phyloP scores from a whole-genome alignment of 2,329 filamentous ascomycete species.

The Botryosphaeria agaves region DNA sequence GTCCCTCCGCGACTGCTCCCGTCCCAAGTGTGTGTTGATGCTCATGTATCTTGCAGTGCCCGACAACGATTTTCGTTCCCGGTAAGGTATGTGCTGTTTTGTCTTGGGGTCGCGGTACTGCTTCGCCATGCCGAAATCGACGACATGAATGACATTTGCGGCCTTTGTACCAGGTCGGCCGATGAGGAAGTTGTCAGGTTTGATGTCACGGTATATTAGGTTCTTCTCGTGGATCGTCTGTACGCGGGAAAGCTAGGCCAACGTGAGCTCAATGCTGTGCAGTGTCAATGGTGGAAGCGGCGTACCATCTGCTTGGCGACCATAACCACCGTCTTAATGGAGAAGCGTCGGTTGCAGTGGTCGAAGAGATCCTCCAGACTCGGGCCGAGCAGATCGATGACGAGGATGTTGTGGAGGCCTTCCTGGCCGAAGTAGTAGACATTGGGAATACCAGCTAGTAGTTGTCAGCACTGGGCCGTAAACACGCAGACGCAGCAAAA shows the following conservation, averaged over 20 bases:
- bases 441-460: constrained; percentile 85
- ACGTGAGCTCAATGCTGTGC: constrained; percentile 1
- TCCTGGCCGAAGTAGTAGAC: constrained; percentile 99
- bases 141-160: constrained; percentile 96
- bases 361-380: constrained; percentile 95
- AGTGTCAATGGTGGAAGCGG: constrained; percentile 5
- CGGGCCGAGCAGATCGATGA: constrained; percentile 89
- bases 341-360: constrained; percentile 87
- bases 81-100: constrained; percentile 96
- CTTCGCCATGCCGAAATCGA: constrained; percentile 99
- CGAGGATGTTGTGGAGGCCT: constrained; percentile 94
- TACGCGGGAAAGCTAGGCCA: constrained; percentile 61
- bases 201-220: constrained; percentile 97
- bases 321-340: constrained; percentile 97
- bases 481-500: neutral
- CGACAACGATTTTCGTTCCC: constrained; percentile 90
- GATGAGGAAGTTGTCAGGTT: constrained; percentile 98
- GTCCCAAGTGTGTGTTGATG: constrained; percentile 95
- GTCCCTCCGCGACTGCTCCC: constrained; percentile 90
- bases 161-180: constrained; percentile 81
- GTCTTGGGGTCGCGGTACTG: constrained; percentile 98
- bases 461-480: neutral
- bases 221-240: constrained; percentile 97
- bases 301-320: constrained; percentile 94
- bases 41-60: constrained; percentile 98